Base-by-base conservation (phyloP, 169 alveolate species). In the Blepharisma undulans region DNA sequence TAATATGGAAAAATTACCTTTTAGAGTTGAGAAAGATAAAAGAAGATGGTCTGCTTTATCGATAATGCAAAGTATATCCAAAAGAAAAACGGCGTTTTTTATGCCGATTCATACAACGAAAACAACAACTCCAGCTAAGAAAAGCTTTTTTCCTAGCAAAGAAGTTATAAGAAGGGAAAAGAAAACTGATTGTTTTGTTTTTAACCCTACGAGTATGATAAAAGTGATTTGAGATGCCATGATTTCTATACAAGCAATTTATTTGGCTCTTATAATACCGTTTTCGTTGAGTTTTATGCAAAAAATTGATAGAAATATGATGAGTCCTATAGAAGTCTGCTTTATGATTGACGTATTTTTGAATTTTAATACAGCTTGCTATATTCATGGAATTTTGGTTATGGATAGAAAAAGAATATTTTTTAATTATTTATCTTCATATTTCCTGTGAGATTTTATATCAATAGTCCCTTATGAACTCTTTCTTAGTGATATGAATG, bases 361-460 rank as follows among this genome's bases (percentile, higher is more conserved):
- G 4, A 85, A 76, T 22, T 92, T 91, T 78, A 86, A 91, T 27
- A 94, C 96, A 32, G 97, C 95, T 12, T 92, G 74, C 76, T 94
- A 94, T 76, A 76, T 48, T 27, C 88, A 92, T 72, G 95, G 97
- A 25, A 21, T 72, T 10, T 71, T 94, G 14, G 89, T 94, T 1
- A 59, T 93, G 93, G 86, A 93, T 27, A 34, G 94, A 19, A 48
- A 87, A 48, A 88, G 78, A 74, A 89, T 94, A 12, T 19, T 84
- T 21, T 59, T 4, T 30, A 78, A 82, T n/a, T 94, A 94, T 72
- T 27, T 94, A 27, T 76, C 34, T 4, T 77, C 85, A 21, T 94
- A 94, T 93, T 94, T 94, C 59, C 16, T 66, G 0, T n/a, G 90
- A 6, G 96, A 94, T 77, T 59, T 92, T 7, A 21, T 92, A 3